Conservation (phyloP, 345 rosid species). For the Citrus unshiu region DNA sequence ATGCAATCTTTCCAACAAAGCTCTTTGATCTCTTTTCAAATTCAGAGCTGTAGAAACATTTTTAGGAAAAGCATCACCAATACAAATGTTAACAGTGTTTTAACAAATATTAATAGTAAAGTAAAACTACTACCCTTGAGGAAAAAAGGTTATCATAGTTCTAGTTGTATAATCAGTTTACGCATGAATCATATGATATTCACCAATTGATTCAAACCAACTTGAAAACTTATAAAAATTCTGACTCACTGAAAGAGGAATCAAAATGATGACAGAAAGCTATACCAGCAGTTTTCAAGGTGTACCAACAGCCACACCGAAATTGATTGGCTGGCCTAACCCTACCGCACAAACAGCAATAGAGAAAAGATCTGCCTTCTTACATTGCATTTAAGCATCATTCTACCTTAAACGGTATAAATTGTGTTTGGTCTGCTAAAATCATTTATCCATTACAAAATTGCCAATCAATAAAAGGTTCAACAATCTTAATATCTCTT, state of each 20-base stretch:
- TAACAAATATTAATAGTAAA: no score
- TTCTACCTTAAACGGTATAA: neutral
- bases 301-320: neutral
- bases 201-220: neutral
- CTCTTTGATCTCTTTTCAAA: slow-evolving; percentile 74
- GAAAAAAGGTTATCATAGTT: neutral
- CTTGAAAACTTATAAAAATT: neutral
- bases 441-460: neutral
- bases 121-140: neutral
- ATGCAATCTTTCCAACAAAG: slow-evolving; percentile 45
- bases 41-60: slow-evolving; percentile 39
- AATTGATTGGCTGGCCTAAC: neutral
- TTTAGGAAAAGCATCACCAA: neutral
- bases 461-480: neutral
- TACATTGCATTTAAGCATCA: neutral
- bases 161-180: neutral
- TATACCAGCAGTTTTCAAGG: neutral
- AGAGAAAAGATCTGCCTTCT: neutral
- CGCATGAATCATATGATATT: neutral
- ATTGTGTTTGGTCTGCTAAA: neutral
- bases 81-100: no score
- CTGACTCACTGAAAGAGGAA: neutral
- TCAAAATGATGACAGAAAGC: neutral
- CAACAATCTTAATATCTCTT: neutral
- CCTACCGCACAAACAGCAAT: neutral